A percentile compares a stretch with the other conserved stretches of the same genome.
Conservation (phyloP, 345 rosid genomes). For the Moricandia arvensis region DNA sequence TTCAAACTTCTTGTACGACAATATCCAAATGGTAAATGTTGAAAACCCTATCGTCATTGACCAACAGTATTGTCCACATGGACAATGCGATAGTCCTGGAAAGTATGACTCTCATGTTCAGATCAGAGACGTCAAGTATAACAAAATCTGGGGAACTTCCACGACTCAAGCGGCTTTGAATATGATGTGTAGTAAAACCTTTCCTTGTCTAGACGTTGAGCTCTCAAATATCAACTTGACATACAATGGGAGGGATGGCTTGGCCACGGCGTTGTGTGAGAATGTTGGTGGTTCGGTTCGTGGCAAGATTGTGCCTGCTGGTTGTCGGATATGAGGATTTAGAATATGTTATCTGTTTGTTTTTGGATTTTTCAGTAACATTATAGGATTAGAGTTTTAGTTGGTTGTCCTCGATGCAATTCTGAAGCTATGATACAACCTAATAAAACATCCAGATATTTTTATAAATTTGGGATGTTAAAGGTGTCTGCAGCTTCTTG, state of each 20-base stretch:
- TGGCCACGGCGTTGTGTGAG: conserved; percentile 30
- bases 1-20: conserved; percentile 32
- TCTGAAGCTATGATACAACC: not conserved
- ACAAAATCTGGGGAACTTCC: conserved; percentile 42
- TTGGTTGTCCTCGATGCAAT: not conserved
- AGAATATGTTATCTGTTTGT: not conserved
- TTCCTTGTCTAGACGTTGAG: conserved; percentile 33
- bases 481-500: not conserved
- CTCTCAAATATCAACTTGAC: conserved; percentile 30
- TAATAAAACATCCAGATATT: conserved; percentile 4
- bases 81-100: not conserved
- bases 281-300: conserved; percentile 29
- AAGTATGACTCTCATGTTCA: conserved; percentile 38
- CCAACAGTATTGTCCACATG: conserved; percentile 35
- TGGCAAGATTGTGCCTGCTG: conserved; percentile 22
- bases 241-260: not conserved
- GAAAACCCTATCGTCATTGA: conserved; percentile 33
- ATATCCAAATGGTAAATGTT: conserved; percentile 31
- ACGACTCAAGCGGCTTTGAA: conserved; percentile 30
- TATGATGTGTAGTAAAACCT: conserved; percentile 33
- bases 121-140: conserved; percentile 27
- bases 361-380: not conserved
- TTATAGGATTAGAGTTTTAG: not conserved
- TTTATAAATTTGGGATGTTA: conserved; percentile 16
- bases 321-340: conserved; percentile 19